A percentile compares a stretch with the other conserved stretches of the same genome.
Conservation (phyloP, 2,329 filamentous ascomycete species). For the Harringtonia aguacate region DNA sequence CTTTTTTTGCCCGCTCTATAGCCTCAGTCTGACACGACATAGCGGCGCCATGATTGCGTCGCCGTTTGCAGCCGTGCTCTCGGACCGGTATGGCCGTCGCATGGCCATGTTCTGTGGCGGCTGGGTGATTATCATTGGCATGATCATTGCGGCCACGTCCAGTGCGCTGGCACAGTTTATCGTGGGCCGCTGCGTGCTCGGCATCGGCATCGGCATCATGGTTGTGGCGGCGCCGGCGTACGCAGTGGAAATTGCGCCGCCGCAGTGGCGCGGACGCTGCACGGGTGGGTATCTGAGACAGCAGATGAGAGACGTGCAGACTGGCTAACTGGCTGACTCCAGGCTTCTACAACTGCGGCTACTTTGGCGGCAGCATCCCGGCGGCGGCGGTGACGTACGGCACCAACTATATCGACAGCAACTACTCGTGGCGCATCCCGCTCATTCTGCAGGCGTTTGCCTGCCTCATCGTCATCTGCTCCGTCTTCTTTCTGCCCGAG, state of each 20-base stretch:
- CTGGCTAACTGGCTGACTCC: not conserved
- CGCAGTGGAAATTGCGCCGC: constrained; percentile 34
- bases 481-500: constrained; percentile 29
- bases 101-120: constrained; percentile 33
- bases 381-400: constrained; percentile 39
- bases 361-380: constrained; percentile 40
- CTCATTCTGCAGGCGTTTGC: constrained; percentile 35
- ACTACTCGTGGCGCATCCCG: constrained; percentile 39
- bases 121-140: constrained; percentile 32
- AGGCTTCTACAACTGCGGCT: constrained; percentile 41
- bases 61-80: constrained; percentile 31
- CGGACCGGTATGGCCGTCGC: constrained; percentile 32
- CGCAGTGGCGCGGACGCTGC: constrained; percentile 38
- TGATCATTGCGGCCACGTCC: constrained; percentile 29
- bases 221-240: constrained; percentile 37
- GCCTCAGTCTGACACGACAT: not conserved
- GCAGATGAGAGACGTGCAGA: not conserved
- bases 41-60: constrained; percentile 31
- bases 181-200: constrained; percentile 35
- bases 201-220: constrained; percentile 35
- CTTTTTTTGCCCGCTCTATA: not conserved
- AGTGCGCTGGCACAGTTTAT: constrained; percentile 27
- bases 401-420: constrained; percentile 29
- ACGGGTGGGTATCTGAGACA: constrained; percentile 14
- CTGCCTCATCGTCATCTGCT: constrained; percentile 25